Base-by-base conservation (phyloP, 805 yeast species). In the Kazachstania psychrophila region DNA sequence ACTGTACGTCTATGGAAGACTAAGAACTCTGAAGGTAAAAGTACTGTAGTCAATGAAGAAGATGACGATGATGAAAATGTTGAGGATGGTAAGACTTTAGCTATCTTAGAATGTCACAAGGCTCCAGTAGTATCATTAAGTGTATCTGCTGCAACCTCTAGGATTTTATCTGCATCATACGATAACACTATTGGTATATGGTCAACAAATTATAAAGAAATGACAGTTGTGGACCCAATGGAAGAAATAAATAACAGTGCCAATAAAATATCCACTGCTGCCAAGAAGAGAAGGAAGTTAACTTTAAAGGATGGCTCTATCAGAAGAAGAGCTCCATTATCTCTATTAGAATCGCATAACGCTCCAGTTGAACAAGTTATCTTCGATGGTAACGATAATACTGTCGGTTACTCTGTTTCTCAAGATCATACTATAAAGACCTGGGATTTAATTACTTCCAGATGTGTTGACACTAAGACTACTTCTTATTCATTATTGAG, bases 361-460 rank as follows among this genome's bases (percentile, higher is more conserved):
- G 86, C 79, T 25, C 94, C 97, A 2, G 96, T 89, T 16, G 92
- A 86, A 52, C 94, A 73, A 26, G 82, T 85, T 17, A 68, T 75
- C 11, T 85, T 87, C 55, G 95, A 84, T 52, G 54, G 66, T 3
- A 64, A 66, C 15, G 97, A 89, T 58, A 45, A 69, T 31, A 73
- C 94, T 0, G 95, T 89, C 5, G 95, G 80, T 9, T 89, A 92
- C 61, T 86, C 97, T 0, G 95, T 84, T 2, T 82, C 96, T 5
- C 96, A 87, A 58, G 97, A 92, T 64, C 98, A 92, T 58, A 77
- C 95, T 0, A 77, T 92, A 45, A 82, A 83, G 53, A 92, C 98
- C 0, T 92, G 97, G 97, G 98, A 92, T 67, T 67, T 92, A 51
- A 82, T 85, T 13, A 88, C 96, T 2, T 68, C 83, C 10, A 73